phyloP scores from a whole-genome alignment of 345 rosid genomes.

The Arabidopsis suecica region DNA sequence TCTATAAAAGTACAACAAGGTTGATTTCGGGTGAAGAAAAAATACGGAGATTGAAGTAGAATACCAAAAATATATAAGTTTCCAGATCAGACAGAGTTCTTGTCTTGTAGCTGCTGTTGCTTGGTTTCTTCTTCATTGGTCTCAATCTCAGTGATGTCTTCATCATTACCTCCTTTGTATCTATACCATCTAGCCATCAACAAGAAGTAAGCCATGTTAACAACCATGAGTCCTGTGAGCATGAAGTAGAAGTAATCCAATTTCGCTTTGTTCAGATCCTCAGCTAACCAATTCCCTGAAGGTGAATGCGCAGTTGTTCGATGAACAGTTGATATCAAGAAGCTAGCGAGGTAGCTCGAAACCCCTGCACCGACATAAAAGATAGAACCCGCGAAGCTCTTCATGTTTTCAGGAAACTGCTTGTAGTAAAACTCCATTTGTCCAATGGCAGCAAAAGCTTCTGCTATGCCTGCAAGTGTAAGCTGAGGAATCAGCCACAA shows the following conservation, averaged over 20 bases:
- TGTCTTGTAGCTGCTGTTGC: slow-evolving; percentile 29
- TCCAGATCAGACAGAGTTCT: slow-evolving; percentile 38
- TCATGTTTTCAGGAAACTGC: slow-evolving; percentile 64
- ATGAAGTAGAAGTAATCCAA: slow-evolving; percentile 54
- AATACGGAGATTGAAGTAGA: slow-evolving; percentile 7
- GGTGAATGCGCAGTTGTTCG: slow-evolving; percentile 38
- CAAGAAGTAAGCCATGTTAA: slow-evolving; percentile 49
- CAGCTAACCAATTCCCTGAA: slow-evolving; percentile 47
- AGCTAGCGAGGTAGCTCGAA: slow-evolving; percentile 51
- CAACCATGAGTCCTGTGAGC: slow-evolving; percentile 43
- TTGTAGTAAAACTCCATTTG: slow-evolving; percentile 60
- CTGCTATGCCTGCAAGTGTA: slow-evolving; percentile 52
- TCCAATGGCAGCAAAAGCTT: slow-evolving; percentile 52
- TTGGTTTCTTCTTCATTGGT: slow-evolving; percentile 37
- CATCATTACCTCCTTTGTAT: slow-evolving; percentile 39
- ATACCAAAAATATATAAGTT: slow-evolving; percentile 14
- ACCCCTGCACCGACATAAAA: slow-evolving; percentile 40
- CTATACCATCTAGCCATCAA: slow-evolving; percentile 48
- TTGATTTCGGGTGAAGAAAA: neutral
- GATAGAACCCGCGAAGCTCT: slow-evolving; percentile 50
- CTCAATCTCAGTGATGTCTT: slow-evolving; percentile 24
- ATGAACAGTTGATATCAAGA: slow-evolving; percentile 47
- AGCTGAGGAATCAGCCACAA: slow-evolving; percentile 64
- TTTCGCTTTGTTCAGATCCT: slow-evolving; percentile 53
- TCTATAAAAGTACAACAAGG: slow-evolving; percentile 13